Evolutionary conservation across 768 basidiomycete species (phyloP).

Genomic region (Lentinus tigrinus): DNA sequence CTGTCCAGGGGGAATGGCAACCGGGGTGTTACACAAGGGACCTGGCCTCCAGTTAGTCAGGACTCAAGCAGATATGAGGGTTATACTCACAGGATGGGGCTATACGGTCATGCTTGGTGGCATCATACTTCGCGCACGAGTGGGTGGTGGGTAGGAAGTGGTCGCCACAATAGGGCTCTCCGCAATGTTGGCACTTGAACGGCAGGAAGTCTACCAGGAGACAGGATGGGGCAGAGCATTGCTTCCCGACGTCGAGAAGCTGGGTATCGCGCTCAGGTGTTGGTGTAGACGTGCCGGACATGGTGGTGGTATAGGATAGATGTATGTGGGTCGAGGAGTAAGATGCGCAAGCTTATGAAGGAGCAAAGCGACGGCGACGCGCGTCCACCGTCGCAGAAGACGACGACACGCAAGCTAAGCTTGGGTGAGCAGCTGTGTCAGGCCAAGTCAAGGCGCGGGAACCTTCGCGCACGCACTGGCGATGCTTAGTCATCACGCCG

Average conservation of each 20-base stretch:
- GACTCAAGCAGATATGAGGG: not conserved
- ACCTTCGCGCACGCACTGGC: constrained; percentile 10
- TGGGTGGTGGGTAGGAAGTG: constrained; percentile 75
- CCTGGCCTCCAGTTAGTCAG: constrained; percentile 36
- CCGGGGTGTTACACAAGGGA: constrained; percentile 74
- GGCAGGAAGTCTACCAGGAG: constrained; percentile 80
- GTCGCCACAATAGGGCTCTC: constrained; percentile 68
- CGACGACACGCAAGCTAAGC: constrained; percentile 18
- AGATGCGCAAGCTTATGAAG: not conserved
- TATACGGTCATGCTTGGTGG: constrained; percentile 66
- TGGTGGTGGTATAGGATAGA: constrained; percentile 12
- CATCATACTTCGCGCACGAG: constrained; percentile 68
- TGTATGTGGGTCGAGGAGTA: constrained; percentile 18
- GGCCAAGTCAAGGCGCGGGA: constrained; percentile 6
- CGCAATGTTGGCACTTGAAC: constrained; percentile 83
- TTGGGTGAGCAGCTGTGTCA: constrained; percentile 3
- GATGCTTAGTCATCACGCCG: not conserved
- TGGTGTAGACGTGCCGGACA: constrained; percentile 27
- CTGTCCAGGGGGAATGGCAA: constrained; percentile 72
- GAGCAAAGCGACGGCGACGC: constrained; percentile 19
- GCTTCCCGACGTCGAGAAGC: constrained; percentile 65
- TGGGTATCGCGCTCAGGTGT: constrained; percentile 46
- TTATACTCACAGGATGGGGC: constrained; percentile 68
- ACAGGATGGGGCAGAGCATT: constrained; percentile 69
- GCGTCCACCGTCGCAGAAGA: constrained; percentile 24